Conservation (phyloP, 208 protist genomes). For the Trichomonas vaginalis region DNA sequence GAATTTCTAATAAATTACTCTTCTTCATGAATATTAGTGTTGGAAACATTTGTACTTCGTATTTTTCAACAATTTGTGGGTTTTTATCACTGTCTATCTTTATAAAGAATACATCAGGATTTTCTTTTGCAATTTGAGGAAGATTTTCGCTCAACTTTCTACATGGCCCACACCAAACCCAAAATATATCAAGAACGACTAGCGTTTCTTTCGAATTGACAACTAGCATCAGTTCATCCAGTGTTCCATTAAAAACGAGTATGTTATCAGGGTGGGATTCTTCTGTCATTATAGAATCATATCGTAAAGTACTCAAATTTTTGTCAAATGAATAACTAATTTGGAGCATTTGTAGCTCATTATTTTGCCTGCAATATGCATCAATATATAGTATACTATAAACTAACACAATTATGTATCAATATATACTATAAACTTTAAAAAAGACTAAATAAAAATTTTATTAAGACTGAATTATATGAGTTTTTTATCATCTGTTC, state of each 20-base stretch:
- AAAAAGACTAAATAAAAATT: no score
- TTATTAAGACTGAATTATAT: no score
- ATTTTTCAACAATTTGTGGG: neutral
- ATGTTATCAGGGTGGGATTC: neutral
- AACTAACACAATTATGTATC: no score
- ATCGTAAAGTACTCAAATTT: no score
- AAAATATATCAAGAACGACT: neutral
- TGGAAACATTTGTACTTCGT: neutral
- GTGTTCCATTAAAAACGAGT: neutral
- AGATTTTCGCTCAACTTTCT: neutral
- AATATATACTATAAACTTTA: no score
- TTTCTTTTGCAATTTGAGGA: neutral
- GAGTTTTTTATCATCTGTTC: no score
- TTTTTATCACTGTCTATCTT: neutral
- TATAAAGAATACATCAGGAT: neutral
- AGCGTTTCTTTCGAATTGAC: neutral
- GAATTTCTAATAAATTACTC: neutral
- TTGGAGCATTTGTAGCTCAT: no score
- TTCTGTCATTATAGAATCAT: no score
- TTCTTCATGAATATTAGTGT: neutral
- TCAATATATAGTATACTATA: no score
- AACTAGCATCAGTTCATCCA: neutral
- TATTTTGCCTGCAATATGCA: no score
- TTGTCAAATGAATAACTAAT: no score
- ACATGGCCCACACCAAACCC: neutral